Evolutionary conservation across 129 eudicot genomes (phyloP).

Genomic region (Erigeron canadensis): DNA sequence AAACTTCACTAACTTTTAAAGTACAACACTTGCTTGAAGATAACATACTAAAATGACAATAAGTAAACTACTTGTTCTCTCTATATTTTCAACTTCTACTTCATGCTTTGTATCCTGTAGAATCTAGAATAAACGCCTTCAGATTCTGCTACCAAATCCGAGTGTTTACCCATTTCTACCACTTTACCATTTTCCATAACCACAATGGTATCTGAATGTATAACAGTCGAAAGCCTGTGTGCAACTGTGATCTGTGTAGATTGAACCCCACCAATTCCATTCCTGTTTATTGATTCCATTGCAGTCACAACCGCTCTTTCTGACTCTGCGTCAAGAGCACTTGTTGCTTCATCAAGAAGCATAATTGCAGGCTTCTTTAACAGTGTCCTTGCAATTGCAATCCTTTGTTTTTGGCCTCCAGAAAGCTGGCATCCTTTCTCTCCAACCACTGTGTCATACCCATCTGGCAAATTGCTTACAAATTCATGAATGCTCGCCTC

Average conservation of each 20-base stretch:
- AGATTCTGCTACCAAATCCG: constrained; percentile 41
- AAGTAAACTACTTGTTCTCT: neutral
- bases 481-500: constrained; percentile 76
- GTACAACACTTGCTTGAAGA: neutral
- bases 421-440: constrained; percentile 90
- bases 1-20: neutral
- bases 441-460: constrained; percentile 70
- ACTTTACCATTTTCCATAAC: constrained; percentile 81
- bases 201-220: constrained; percentile 63
- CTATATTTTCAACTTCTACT: constrained; percentile 10
- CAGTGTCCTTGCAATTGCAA: constrained; percentile 71
- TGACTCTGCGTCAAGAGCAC: constrained; percentile 87
- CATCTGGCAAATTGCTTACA: constrained; percentile 68
- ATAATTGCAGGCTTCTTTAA: constrained; percentile 69
- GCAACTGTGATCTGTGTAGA: constrained; percentile 76
- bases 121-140: constrained; percentile 72
- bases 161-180: constrained; percentile 69
- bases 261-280: constrained; percentile 19
- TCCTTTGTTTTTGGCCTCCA: constrained; percentile 82
- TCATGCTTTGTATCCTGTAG: constrained; percentile 59
- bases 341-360: constrained; percentile 85
- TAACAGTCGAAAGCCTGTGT: constrained; percentile 74
- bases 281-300: constrained; percentile 48
- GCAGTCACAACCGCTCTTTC: constrained; percentile 65
- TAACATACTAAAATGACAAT: neutral